Percentiles rank a stretch among this genome's conserved stretches.
Evolutionary conservation across 768 basidiomycete genomes (phyloP).

Genomic region (Rickenella mellea): DNA sequence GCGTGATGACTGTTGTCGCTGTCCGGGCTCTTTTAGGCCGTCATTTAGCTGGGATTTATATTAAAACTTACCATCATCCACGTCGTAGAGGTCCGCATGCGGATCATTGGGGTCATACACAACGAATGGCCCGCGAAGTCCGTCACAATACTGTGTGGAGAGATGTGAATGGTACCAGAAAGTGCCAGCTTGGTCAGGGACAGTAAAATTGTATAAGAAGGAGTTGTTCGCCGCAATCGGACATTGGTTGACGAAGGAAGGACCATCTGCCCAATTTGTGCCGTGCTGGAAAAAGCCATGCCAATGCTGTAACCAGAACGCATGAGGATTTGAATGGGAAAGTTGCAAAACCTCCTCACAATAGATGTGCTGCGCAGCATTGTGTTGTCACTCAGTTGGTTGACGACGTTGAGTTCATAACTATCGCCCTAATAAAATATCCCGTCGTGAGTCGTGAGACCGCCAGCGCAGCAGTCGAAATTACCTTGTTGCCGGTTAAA

Average conservation of each 20-base stretch:
- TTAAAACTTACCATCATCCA: conserved; percentile 30
- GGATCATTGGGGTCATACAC: conserved; percentile 41
- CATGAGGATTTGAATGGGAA: too few species aligned
- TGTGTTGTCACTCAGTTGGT: conserved; percentile 12
- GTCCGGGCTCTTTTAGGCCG: conserved; percentile 4
- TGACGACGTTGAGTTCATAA: conserved; percentile 19
- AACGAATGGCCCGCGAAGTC: conserved; percentile 26
- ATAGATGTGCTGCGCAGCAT: background rate
- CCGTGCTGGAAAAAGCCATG: conserved; percentile 37
- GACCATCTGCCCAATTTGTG: conserved; percentile 38
- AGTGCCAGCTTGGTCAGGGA: conserved; percentile 30
- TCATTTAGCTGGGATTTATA: background rate
- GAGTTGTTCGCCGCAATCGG: conserved; percentile 24
- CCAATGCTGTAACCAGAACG: conserved; percentile 33
- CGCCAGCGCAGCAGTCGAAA: too few species aligned
- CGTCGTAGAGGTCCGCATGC: conserved; percentile 28
- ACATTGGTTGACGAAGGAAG: conserved; percentile 24
- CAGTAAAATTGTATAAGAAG: conserved; percentile 32
- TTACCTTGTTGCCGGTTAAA: conserved; percentile 8
- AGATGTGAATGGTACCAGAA: conserved; percentile 27
- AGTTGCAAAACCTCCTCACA: too few species aligned
- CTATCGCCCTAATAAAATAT: too few species aligned
- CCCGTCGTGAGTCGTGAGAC: too few species aligned
- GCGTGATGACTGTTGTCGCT: conserved; percentile 32
- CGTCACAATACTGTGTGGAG: conserved; percentile 7